Conservation (phyloP, 2,329 filamentous ascomycete genomes). For the Tolypocladium cylindrosporum region DNA sequence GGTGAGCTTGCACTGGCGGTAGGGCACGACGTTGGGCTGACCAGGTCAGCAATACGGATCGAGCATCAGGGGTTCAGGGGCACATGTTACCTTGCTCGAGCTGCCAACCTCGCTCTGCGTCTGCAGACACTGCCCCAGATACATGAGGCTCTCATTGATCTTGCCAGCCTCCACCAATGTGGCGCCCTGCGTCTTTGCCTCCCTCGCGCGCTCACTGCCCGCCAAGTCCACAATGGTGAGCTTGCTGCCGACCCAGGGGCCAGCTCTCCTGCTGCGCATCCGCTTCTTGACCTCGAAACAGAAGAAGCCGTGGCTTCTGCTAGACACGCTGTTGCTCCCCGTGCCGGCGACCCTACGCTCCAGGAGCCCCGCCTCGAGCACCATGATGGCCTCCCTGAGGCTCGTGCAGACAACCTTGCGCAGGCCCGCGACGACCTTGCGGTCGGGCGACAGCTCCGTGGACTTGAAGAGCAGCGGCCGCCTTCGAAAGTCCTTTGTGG, state of each 20-base stretch:
- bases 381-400: conserved; percentile 75
- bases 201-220: conserved; percentile 84
- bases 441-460: conserved; percentile 76
- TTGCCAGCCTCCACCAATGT: conserved; percentile 93
- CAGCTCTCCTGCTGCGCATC: conserved; percentile 29
- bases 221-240: conserved; percentile 88
- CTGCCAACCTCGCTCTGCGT: conserved; percentile 77
- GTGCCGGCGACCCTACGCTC: conserved; percentile 85
- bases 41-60: conserved; percentile 6
- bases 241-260: conserved; percentile 64
- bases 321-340: conserved; percentile 85
- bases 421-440: conserved; percentile 89
- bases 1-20: conserved; percentile 76
- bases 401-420: conserved; percentile 80
- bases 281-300: conserved; percentile 90
- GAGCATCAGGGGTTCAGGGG: background rate
- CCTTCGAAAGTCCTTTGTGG: conserved; percentile 62
- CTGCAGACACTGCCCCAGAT: conserved; percentile 90
- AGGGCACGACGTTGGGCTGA: conserved; percentile 64
- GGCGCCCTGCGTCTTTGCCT: conserved; percentile 86
- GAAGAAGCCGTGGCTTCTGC: conserved; percentile 92
- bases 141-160: conserved; percentile 98
- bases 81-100: conserved; percentile 55
- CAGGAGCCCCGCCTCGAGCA: conserved; percentile 80
- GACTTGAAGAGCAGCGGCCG: conserved; percentile 83